Evolutionary conservation across 78 protist genomes (phyloP).

Genomic region (Dictyostelium capitatum): DNA sequence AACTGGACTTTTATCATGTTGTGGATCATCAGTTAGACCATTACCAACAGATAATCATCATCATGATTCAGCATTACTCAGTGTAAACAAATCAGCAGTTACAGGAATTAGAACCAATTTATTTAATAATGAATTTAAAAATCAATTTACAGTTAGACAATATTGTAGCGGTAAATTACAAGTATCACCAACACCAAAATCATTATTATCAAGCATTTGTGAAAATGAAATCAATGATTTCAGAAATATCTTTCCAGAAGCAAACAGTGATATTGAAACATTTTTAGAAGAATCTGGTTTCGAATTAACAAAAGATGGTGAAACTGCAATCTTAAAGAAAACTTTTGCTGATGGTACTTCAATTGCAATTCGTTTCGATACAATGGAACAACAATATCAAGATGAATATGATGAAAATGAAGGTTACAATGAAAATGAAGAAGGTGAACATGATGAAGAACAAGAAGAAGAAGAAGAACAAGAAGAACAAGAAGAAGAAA

Average conservation of each 20-base stretch:
- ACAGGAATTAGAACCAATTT: conserved; percentile 10
- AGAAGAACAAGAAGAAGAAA: conserved; percentile 32
- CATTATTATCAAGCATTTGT: conserved; percentile 28
- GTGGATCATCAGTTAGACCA: conserved; percentile 34
- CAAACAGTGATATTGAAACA: not conserved
- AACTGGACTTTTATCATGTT: conserved; percentile 19
- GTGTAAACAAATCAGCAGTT: not conserved
- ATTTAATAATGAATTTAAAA: not conserved
- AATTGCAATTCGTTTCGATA: conserved; percentile 49
- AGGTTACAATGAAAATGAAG: not conserved
- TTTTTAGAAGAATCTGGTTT: conserved; percentile 70
- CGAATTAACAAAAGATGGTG: conserved; percentile 36
- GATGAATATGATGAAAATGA: conserved; percentile 15
- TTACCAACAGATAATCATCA: not conserved
- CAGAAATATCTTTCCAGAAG: conserved; percentile 36
- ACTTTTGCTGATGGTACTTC: conserved; percentile 36
- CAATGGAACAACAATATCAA: conserved; percentile 26
- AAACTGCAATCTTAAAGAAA: conserved; percentile 31
- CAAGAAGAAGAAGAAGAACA: conserved; percentile 51
- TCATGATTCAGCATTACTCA: not conserved
- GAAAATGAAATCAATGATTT: conserved; percentile 64
- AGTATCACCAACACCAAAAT: conserved; percentile 67
- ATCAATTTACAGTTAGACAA: conserved; percentile 26
- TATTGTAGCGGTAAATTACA: conserved; percentile 33
- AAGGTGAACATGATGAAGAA: conserved; percentile 11